A percentile compares a stretch with the other conserved stretches of the same genome.
These are phyloP conservation scores for Massarina eburnea DNA, from an alignment of 2,329 filamentous ascomycete genomes.

Conservation along the genomic window DNA sequence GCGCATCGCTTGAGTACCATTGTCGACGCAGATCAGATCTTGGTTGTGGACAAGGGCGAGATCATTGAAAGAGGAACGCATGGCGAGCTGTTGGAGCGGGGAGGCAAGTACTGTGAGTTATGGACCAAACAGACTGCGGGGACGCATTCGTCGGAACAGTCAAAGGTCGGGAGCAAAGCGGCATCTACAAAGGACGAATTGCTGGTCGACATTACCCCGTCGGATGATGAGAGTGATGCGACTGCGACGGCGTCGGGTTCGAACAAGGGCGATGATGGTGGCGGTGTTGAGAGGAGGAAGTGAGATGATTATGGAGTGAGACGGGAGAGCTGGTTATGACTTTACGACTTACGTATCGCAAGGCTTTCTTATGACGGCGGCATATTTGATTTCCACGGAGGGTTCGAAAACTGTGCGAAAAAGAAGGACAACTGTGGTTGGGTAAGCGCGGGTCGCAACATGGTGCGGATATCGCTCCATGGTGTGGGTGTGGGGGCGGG, in stretches of 20 bases:
- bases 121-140: slow-evolving; percentile 76
- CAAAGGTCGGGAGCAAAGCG: slow-evolving; percentile 6
- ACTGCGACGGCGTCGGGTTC: slow-evolving; percentile 14
- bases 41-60: slow-evolving; percentile 74
- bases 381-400: no score
- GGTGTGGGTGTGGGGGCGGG: no score
- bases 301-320: background rate
- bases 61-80: slow-evolving; percentile 80
- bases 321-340: background rate
- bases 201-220: slow-evolving; percentile 28
- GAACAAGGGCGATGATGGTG: slow-evolving; percentile 7
- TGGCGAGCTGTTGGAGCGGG: slow-evolving; percentile 68
- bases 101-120: slow-evolving; percentile 78
- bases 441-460: no score
- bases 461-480: no score
- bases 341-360: no score
- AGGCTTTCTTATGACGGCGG: no score
- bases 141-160: slow-evolving; percentile 18
- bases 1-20: slow-evolving; percentile 84
- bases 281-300: slow-evolving; percentile 15
- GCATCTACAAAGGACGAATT: slow-evolving; percentile 1
- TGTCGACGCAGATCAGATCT: slow-evolving; percentile 81
- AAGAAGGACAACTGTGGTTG: no score
- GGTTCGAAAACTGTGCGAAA: no score
- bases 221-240: slow-evolving; percentile 17